Percentiles rank a stretch among this genome's conserved stretches.
Conservation (phyloP, 2,329 filamentous ascomycete species). For the Chaetomiaceae sp. region DNA sequence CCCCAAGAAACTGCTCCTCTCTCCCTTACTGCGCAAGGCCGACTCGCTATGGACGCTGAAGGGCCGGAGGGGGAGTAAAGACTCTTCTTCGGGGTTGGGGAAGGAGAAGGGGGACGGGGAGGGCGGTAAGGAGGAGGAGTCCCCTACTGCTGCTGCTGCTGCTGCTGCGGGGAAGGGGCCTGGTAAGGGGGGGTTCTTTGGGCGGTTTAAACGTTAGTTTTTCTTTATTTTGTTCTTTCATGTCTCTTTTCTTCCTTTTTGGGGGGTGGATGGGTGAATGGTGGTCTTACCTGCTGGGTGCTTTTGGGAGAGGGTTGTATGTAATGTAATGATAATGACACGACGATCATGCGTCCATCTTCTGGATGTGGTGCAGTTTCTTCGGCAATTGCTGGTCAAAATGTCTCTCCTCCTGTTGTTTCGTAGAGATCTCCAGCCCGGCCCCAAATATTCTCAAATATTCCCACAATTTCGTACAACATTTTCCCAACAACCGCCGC, state of each 20-base stretch:
- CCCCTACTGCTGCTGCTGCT: conserved; percentile 8
- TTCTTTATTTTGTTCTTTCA: too few species aligned
- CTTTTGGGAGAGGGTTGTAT: neutral
- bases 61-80: conserved; percentile 35
- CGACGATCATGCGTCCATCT: neutral
- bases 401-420: too few species aligned
- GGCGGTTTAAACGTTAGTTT: conserved; percentile 41
- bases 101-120: neutral
- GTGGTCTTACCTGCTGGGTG: neutral
- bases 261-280: neutral
- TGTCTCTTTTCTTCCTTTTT: too few species aligned
- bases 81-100: neutral
- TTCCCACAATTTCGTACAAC: too few species aligned
- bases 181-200: conserved; percentile 40
- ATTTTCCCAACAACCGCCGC: too few species aligned
- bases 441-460: too few species aligned
- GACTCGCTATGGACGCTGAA: conserved; percentile 48
- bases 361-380: neutral
- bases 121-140: too few species aligned
- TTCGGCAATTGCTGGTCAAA: neutral
- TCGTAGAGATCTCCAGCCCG: too few species aligned
- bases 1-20: conserved; percentile 13
- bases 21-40: conserved; percentile 38
- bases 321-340: conserved; percentile 14
- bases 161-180: conserved; percentile 29